Conservation (phyloP, 2,329 filamentous ascomycete species). For the Clarireedia paspali region DNA sequence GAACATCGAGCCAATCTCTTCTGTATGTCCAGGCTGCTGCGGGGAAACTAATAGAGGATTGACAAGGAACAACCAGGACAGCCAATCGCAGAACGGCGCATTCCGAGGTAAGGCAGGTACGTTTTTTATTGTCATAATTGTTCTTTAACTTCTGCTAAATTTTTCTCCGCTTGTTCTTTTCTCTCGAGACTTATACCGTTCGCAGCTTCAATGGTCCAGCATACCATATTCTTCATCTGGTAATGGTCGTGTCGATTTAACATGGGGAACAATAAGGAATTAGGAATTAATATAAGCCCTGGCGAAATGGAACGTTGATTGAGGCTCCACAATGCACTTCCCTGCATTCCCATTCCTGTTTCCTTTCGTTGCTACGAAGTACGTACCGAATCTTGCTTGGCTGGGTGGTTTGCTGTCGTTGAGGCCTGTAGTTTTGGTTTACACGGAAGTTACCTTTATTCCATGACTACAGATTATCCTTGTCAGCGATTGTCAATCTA, state of each 20-base stretch:
- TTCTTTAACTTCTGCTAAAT: neutral
- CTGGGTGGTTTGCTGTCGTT: neutral
- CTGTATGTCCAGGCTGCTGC: neutral
- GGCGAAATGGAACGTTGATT: constrained; percentile 3
- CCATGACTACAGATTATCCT: neutral
- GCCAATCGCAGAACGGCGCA: constrained; percentile 5
- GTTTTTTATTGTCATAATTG: neutral
- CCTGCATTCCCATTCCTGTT: neutral
- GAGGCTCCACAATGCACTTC: constrained; percentile 3
- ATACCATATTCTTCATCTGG: constrained; percentile 1
- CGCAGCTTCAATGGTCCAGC: neutral
- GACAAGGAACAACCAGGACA: neutral
- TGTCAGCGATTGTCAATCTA: constrained; percentile 2
- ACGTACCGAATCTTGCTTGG: neutral
- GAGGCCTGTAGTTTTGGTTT: neutral
- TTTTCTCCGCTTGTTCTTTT: neutral
- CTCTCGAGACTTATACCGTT: neutral
- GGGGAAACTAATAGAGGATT: neutral
- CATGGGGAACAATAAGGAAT: neutral
- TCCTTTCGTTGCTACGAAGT: neutral
- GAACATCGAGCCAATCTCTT: neutral
- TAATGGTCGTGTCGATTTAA: neutral
- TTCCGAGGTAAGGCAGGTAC: neutral
- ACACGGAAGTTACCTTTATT: neutral
- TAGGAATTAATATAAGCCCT: neutral